Evolutionary conservation across 805 yeast species (phyloP).

Genomic region (Pichia cabralensis): DNA sequence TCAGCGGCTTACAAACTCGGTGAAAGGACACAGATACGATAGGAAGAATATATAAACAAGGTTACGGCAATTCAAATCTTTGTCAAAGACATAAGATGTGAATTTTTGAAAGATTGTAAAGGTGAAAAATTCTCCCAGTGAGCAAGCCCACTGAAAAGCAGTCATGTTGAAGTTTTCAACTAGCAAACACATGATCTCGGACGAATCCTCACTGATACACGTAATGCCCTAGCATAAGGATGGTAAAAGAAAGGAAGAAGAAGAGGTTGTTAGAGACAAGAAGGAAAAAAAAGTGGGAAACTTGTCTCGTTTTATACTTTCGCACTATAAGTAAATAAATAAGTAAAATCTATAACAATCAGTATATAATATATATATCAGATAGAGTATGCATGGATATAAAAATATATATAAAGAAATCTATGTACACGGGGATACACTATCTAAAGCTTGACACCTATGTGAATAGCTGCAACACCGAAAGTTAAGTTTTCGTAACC

Average conservation of each 20-base stretch:
- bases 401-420: too few species aligned
- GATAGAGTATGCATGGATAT: too few species aligned
- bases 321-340: not conserved
- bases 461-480: conserved; percentile 93
- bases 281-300: not conserved
- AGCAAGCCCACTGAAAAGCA: too few species aligned
- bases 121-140: conserved; percentile 56
- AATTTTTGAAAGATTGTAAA: not conserved
- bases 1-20: too few species aligned
- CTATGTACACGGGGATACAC: too few species aligned
- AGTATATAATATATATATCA: too few species aligned
- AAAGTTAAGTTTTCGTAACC: conserved; percentile 93
- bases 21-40: too few species aligned
- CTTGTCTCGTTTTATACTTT: conserved; percentile 10
- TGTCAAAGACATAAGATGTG: conserved; percentile 2
- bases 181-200: conserved; percentile 99
- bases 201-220: conserved; percentile 99
- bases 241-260: conserved; percentile 29
- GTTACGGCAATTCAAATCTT: not conserved
- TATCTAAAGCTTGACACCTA: conserved; percentile 74
- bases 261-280: conserved; percentile 1
- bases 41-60: not conserved
- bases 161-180: conserved; percentile 99
- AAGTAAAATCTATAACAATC: not conserved
- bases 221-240: conserved; percentile 99